phyloP scores from a whole-genome alignment of 176 grass and related monocot genomes.

The Canna indica region DNA sequence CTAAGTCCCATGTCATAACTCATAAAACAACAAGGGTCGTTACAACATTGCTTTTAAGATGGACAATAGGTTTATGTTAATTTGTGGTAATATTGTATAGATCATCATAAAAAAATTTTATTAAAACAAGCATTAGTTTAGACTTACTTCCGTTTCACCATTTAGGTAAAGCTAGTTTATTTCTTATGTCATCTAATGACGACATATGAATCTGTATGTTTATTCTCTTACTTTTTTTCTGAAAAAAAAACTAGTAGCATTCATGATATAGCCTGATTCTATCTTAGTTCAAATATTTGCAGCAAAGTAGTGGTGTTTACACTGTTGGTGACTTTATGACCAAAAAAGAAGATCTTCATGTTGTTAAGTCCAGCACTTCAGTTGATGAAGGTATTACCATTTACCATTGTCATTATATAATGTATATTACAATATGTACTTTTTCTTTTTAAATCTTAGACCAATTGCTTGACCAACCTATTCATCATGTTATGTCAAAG shows the following conservation, averaged over 20 bases:
- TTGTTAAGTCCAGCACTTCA: slow-evolving; percentile 42
- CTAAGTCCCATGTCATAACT: too few species aligned
- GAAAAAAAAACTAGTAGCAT: background rate
- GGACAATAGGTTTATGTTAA: background rate
- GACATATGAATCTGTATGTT: background rate
- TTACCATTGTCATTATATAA: background rate
- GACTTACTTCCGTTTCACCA: background rate
- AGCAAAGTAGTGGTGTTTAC: slow-evolving; percentile 53
- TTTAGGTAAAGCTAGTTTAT: background rate
- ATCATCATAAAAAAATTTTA: background rate
- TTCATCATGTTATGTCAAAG: slow-evolving; percentile 26
- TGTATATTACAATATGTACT: background rate
- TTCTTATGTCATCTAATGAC: background rate
- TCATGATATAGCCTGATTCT: background rate
- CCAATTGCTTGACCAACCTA: slow-evolving; percentile 4
- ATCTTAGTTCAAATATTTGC: slow-evolving; percentile 9
- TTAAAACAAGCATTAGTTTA: background rate
- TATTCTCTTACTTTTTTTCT: background rate
- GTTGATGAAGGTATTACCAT: slow-evolving; percentile 57
- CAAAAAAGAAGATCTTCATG: slow-evolving; percentile 39
- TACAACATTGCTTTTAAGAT: background rate
- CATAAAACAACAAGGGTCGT: too few species aligned
- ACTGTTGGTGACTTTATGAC: slow-evolving; percentile 94
- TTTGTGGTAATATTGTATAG: background rate
- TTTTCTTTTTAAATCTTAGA: background rate